Percentiles rank a stretch among this genome's conserved stretches.
Conservation (phyloP, 1,284 basidiomycete species). For the Fistulina hepatica region DNA sequence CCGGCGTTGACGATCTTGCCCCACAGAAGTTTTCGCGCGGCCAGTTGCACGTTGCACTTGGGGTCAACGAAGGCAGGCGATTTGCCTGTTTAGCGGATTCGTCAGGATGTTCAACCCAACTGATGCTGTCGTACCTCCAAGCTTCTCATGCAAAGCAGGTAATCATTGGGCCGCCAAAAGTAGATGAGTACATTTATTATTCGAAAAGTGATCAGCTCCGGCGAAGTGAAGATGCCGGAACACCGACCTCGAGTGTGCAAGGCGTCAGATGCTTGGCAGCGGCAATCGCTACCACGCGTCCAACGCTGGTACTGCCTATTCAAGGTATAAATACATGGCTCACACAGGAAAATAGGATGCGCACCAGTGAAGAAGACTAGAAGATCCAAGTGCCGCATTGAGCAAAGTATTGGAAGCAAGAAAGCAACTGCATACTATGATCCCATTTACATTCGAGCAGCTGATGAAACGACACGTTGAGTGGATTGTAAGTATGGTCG, state of each 20-base stretch:
- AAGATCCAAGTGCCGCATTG: neutral
- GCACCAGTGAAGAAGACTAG: conserved; percentile 50
- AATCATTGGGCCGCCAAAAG: neutral
- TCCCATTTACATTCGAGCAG: conserved; percentile 79
- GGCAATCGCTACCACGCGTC: conserved; percentile 67
- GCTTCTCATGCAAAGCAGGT: conserved; percentile 11
- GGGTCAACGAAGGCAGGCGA: conserved; percentile 76
- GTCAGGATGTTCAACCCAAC: conserved; percentile 28
- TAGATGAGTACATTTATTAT: neutral
- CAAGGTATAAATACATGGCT: conserved; percentile 3
- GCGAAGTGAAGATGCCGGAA: neutral
- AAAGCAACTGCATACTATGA: conserved; percentile 46
- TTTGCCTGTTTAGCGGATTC: conserved; percentile 55
- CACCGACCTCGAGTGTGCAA: conserved; percentile 60
- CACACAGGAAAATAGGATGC: conserved; percentile 7
- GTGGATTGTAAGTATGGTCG: neutral
- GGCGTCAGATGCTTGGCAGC: conserved; percentile 84
- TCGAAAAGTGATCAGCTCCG: neutral
- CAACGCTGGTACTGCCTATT: conserved; percentile 64
- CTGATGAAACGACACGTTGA: conserved; percentile 20
- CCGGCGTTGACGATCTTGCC: conserved; percentile 72
- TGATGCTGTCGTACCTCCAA: conserved; percentile 24
- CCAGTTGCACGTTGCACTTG: conserved; percentile 44
- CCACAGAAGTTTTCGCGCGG: conserved; percentile 63
- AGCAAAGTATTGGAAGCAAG: conserved; percentile 2